These are phyloP conservation scores for Fusarium solani-melongenae DNA, from an alignment of 2,329 filamentous ascomycete species.

Conservation along the genomic window DNA sequence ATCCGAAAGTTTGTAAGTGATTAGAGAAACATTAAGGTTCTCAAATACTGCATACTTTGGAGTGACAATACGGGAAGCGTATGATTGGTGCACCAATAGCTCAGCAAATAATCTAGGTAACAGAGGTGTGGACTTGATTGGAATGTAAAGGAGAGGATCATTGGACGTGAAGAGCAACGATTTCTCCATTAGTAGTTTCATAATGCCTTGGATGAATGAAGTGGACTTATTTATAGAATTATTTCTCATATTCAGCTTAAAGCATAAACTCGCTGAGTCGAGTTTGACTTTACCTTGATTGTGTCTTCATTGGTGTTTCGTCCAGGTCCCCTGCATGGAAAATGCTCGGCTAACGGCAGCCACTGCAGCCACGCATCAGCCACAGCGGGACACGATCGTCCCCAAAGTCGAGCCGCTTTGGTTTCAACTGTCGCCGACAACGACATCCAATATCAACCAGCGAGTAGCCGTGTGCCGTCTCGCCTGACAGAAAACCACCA, in stretches of 20 bases:
- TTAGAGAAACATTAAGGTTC: not conserved
- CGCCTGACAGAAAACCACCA: constrained; percentile 24
- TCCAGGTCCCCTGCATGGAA: constrained; percentile 15
- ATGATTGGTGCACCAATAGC: not conserved
- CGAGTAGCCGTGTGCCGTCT: constrained; percentile 14
- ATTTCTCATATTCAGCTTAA: not conserved
- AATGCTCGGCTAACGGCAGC: constrained; percentile 41
- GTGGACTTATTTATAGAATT: not conserved
- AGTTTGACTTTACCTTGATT: not conserved
- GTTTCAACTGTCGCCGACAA: constrained; percentile 42
- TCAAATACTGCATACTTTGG: not conserved
- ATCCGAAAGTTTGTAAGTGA: not conserved
- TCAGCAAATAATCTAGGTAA: not conserved
- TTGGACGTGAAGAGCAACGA: not conserved
- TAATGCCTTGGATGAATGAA: not conserved
- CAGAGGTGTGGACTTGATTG: not conserved
- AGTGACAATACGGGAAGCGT: not conserved
- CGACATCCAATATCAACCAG: constrained; percentile 31
- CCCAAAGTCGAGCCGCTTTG: constrained; percentile 27
- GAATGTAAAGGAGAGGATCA: not conserved
- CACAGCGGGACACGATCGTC: constrained; percentile 44
- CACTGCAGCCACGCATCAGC: constrained; percentile 35
- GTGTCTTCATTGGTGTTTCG: not conserved
- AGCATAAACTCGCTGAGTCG: not conserved
- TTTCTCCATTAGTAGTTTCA: not conserved